Base-by-base conservation (phyloP, 1,284 basidiomycete species). In the Melampsora larici-populina region DNA sequence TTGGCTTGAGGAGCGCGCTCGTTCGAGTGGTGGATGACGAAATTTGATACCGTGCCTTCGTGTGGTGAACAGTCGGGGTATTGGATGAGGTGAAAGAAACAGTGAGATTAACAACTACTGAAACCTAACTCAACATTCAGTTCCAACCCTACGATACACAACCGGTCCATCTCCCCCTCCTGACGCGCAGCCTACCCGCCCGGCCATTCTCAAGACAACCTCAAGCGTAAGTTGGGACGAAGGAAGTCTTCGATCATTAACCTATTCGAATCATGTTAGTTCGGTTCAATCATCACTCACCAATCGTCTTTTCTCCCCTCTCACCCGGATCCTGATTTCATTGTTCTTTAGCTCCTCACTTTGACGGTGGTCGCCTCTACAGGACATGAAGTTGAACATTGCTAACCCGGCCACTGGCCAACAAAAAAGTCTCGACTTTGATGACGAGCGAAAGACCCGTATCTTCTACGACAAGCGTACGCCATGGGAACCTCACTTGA, bases 361-460 rank as follows among this genome's bases (percentile, higher is more conserved):
- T 74, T 77, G 69, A 78, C 72, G 70, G 67, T 78, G 87, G 51
- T 69, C 64, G 36, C 64, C 67, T 63, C 33, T 17, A 48, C 49
- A 62, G n/a, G 62, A 85, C 85, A 95, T 96, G 94, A 97, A 97
- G 90, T 87, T 97, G 86, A 97, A 96, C 89, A 92, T 97, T 86
- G 92, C 94, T 86, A 95, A 93, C 93, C 85, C 85, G 70, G 81
- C 79, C 21, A 97, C 95, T 81, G 95, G 94, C 86, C 91, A 91
- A 84, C 96, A 97, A 91, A 99, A 98, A 89, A 89, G 90, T 84
- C 70, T 78, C 70, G 78, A 82, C 81, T 74, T 80, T 71, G 80
- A 79, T 73, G 80, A 80, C 67, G 80, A 81, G 75, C 76, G 79
- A 29, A 78, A 74, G 70, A 77, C 79, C 87, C 93, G 94, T 85